phyloP scores from a whole-genome alignment of 2,329 filamentous ascomycete genomes.

The Leptodontidium sp. region DNA sequence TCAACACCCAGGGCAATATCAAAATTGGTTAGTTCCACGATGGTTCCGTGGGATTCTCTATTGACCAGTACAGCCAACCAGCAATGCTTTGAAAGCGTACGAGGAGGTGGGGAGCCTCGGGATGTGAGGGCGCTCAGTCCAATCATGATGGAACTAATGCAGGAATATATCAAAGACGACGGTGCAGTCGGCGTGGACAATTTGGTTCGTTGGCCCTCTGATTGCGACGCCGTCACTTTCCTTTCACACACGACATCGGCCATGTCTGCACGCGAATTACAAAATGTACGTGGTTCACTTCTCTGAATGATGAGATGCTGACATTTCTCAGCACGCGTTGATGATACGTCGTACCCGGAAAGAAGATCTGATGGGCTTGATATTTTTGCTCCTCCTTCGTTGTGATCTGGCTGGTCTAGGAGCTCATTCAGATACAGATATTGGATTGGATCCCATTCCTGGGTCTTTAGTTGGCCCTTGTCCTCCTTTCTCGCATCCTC shows the following conservation, averaged over 20 bases:
- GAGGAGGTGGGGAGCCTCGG: no score
- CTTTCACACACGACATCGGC: slow-evolving; percentile 44
- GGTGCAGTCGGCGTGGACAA: no score
- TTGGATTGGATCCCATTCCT: not conserved
- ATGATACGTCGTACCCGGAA: not conserved
- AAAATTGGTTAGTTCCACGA: slow-evolving; percentile 16
- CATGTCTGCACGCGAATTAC: not conserved
- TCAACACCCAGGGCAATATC: not conserved
- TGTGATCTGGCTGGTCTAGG: no score
- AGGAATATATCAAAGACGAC: no score
- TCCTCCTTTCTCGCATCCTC: no score
- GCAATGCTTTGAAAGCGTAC: slow-evolving; percentile 10
- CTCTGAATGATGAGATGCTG: not conserved
- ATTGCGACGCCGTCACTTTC: slow-evolving; percentile 45
- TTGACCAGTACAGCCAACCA: not conserved
- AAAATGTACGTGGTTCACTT: not conserved
- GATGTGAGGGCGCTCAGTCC: no score
- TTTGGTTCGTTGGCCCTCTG: slow-evolving; percentile 44
- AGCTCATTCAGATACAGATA: not conserved
- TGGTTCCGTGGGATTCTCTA: no score
- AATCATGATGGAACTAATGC: no score
- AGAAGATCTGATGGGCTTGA: not conserved
- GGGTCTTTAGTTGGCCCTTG: no score
- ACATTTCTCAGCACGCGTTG: not conserved
- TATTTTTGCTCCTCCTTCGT: no score